These are phyloP conservation scores for Rhexocercosporidium sp. DNA, from an alignment of 2,329 filamentous ascomycete genomes.

Conservation along the genomic window DNA sequence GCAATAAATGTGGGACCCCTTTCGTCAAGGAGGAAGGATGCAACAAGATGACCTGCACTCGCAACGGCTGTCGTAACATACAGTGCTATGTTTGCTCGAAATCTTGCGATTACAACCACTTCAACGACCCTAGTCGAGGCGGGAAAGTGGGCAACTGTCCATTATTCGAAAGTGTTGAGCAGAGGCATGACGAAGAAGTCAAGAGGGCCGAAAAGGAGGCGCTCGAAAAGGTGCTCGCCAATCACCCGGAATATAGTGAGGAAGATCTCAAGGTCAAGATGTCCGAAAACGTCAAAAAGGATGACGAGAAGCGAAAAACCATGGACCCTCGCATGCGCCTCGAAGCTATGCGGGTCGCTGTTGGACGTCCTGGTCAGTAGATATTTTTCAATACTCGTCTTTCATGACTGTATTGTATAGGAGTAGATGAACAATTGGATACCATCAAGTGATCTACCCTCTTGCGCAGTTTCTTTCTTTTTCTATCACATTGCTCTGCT, in stretches of 20 bases:
- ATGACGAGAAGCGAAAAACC: conserved; percentile 44
- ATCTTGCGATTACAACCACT: conserved; percentile 71
- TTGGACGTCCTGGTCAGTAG: conserved; percentile 10
- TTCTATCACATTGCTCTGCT: neutral
- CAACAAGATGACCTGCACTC: conserved; percentile 80
- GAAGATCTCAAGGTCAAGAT: conserved; percentile 64
- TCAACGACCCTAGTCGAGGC: conserved; percentile 58
- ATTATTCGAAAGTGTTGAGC: conserved; percentile 66
- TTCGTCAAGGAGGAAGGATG: conserved; percentile 83
- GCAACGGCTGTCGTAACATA: conserved; percentile 54
- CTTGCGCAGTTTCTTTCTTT: neutral
- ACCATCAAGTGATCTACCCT: conserved; percentile 11
- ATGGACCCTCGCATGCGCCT: conserved; percentile 19
- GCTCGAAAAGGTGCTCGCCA: conserved; percentile 57
- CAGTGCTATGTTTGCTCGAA: conserved; percentile 77
- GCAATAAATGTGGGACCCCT: conserved; percentile 66
- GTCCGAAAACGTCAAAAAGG: conserved; percentile 56
- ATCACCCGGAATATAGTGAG: conserved; percentile 65
- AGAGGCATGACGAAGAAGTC: conserved; percentile 68
- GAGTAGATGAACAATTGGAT: conserved; percentile 14
- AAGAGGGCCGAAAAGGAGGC: conserved; percentile 63
- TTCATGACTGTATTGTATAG: conserved; percentile 1
- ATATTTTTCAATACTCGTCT: conserved; percentile 2
- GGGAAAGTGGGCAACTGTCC: conserved; percentile 64
- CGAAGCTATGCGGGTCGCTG: neutral